These are phyloP conservation scores for Lunularia cruciata DNA, from an alignment of 225 moss, liverwort and hornwort genomes.

Conservation along the genomic window DNA sequence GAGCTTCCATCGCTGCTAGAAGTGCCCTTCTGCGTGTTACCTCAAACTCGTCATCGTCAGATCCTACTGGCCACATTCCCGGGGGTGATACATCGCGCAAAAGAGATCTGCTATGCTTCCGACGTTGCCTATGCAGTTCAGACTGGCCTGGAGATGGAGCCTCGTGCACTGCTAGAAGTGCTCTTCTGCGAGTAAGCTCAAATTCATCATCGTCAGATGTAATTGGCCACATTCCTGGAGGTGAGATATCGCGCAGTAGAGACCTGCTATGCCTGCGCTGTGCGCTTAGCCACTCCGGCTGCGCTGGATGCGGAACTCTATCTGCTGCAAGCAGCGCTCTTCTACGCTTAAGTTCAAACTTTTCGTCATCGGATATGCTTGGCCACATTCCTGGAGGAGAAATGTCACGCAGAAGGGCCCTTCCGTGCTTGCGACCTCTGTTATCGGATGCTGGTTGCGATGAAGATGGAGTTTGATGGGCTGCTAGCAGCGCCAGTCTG, in stretches of 20 bases:
- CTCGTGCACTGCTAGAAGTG: no score
- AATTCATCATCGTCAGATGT: no score
- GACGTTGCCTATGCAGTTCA: not conserved
- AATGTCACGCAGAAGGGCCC: conserved; percentile 1
- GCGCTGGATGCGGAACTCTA: no score
- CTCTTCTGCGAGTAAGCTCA: no score
- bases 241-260: conserved; percentile 15
- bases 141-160: not conserved
- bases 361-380: not conserved
- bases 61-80: not conserved
- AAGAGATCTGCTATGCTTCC: not conserved
- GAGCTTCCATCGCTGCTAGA: not conserved
- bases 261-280: not conserved
- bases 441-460: no score
- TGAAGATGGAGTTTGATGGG: not conserved
- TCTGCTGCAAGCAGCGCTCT: not conserved
- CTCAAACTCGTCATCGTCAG: not conserved
- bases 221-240: conserved; percentile 24
- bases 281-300: no score
- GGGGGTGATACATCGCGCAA: not conserved
- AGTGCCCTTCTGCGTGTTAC: not conserved
- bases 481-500: not conserved
- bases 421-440: not conserved
- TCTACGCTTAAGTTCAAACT: not conserved
- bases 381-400: conserved; percentile 15